Evolutionary conservation across 2,329 filamentous ascomycete genomes (phyloP).

Genomic region (Zymoseptoria pseudotritici): DNA sequence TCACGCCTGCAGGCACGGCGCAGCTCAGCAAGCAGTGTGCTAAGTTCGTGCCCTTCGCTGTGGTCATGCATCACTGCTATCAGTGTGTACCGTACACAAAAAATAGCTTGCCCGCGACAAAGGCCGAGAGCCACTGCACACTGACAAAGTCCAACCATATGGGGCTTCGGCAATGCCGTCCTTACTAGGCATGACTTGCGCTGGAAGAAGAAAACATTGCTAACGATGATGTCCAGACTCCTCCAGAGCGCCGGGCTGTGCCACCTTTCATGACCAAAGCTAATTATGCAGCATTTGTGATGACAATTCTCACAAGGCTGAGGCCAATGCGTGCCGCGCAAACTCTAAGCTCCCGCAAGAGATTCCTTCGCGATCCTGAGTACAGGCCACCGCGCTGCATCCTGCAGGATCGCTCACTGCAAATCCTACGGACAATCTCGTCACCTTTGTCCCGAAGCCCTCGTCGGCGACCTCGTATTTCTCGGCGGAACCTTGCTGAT

Average conservation of each 20-base stretch:
- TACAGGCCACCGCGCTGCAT: neutral
- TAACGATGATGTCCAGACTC: neutral
- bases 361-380: neutral
- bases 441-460: neutral
- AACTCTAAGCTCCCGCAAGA: neutral
- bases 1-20: neutral
- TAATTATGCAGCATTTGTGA: neutral
- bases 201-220: neutral
- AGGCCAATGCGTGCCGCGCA: neutral
- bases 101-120: neutral
- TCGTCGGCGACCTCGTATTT: neutral
- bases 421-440: neutral
- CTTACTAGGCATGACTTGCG: neutral
- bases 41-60: neutral
- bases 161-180: neutral
- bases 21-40: neutral
- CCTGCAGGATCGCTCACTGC: neutral
- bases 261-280: neutral
- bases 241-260: neutral
- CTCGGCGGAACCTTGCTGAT: neutral
- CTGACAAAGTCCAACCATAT: neutral
- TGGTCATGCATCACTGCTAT: too few relatives aligned
- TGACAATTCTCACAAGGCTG: neutral
- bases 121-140: too few relatives aligned
- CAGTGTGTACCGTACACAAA: too few relatives aligned